These are phyloP conservation scores for Colletotrichum liriopes DNA, from an alignment of 2,329 filamentous ascomycete genomes.

Conservation along the genomic window DNA sequence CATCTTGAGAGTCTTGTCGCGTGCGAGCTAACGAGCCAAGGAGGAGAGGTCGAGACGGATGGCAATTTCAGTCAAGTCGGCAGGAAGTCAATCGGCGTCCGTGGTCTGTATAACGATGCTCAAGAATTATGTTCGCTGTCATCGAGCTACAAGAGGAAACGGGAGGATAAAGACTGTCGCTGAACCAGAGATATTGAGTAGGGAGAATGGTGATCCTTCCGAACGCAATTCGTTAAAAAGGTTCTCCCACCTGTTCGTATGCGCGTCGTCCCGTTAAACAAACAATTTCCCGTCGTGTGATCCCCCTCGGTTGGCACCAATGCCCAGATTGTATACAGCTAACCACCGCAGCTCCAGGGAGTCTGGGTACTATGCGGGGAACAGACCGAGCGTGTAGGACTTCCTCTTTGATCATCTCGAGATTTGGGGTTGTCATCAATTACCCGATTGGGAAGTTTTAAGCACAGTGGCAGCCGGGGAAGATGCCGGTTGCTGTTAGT, in stretches of 20 bases:
- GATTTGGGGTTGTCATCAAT: not conserved
- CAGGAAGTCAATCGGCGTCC: not conserved
- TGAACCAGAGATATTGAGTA: not conserved
- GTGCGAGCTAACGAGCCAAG: not conserved
- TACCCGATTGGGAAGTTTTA: slow-evolving; percentile 4
- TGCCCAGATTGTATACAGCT: slow-evolving; percentile 14
- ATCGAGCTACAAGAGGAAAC: not conserved
- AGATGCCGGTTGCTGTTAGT: slow-evolving; percentile 4
- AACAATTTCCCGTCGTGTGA: slow-evolving; percentile 9
- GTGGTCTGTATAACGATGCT: not conserved
- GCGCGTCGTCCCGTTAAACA: not conserved
- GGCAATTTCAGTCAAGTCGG: no score
- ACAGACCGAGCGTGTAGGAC: slow-evolving; percentile 23
- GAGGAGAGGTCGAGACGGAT: not conserved
- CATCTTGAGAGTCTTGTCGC: not conserved
- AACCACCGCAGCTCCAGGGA: not conserved
- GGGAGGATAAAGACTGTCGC: not conserved
- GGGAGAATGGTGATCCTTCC: not conserved
- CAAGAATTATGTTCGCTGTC: not conserved
- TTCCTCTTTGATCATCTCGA: slow-evolving; percentile 1
- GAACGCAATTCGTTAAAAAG: not conserved
- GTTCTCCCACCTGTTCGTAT: no score
- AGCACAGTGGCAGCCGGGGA: slow-evolving; percentile 15
- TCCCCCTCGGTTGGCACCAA: slow-evolving; percentile 2
- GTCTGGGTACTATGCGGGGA: slow-evolving; percentile 25